Evolutionary conservation across 1,284 basidiomycete genomes (phyloP), one percentile per base, ranked within the genome.

Genomic region (Melanopsichium pennsylvanicum): DNA sequence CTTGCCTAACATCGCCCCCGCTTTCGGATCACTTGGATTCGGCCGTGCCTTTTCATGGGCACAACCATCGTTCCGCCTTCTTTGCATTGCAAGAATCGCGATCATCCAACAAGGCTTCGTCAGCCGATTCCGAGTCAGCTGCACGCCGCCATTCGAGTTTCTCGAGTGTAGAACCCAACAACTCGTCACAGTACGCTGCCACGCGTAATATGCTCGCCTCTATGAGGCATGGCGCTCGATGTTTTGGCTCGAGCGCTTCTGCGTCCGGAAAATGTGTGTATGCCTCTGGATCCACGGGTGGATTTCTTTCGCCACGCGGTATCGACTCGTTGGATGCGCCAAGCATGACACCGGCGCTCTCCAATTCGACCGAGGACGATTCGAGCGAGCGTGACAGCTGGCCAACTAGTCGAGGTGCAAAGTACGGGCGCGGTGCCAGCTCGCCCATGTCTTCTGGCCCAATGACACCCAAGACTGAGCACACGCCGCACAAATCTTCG

Each of bases 321-420:
- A 21, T 11, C n/a, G 33, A 40, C 1, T 44, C 45, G 29, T 37
- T 54, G 16, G 49, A 52, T 23, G 40, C 55, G n/a, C 34, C 49
- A 6, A 52, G 35, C 42, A 64, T 70, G 56, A 50, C 57, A 15
- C 43, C 63, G 0, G 52, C 36, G 11, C 27, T 60, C 5, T 62
- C 64, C 2, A 35, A 33, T 10, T 52, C 64, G 19, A 49, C 45
- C 13, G 35, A 44, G 12, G 62, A 58, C 18, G 71, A 72, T 18
- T 27, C 39, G 5, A 45, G 57, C 32, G 72, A 75, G 52, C 50
- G 72, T 19, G 72, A 75, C 33, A 66, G 57, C 37, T 75, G 72
- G 72, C 72, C 72, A 7, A 66, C 56, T 19, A 70, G 66, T 40
- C 50, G 70, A 21, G 37, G 43, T 15, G 52, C 42, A 19, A 45